Conservation (phyloP, 2,329 filamentous ascomycete genomes). For the Rosellinia necatrix region DNA sequence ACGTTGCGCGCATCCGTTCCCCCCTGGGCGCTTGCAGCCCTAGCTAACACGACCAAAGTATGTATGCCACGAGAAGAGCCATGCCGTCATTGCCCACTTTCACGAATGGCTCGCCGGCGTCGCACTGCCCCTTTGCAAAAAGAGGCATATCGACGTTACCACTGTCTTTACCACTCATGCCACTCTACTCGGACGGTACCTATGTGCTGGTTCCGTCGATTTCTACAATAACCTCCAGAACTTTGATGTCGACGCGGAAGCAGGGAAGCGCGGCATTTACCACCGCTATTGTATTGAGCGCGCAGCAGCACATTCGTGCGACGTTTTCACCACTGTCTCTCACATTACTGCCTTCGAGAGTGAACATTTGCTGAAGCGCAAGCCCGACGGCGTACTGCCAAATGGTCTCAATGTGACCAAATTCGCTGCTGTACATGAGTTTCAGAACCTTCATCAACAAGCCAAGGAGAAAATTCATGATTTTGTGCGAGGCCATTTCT, state of each 20-base stretch:
- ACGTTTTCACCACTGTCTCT: constrained; percentile 98
- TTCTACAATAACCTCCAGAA: constrained; percentile 99
- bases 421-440: constrained; percentile 97
- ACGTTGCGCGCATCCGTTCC: constrained; percentile 38
- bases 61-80: constrained; percentile 88
- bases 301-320: constrained; percentile 85
- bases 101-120: constrained; percentile 98
- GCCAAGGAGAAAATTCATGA: constrained; percentile 98
- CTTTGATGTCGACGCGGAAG: constrained; percentile 96
- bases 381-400: constrained; percentile 93
- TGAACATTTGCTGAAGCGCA: constrained; percentile 95
- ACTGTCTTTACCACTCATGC: constrained; percentile 99
- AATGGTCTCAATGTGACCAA: constrained; percentile 99
- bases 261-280: constrained; percentile 97
- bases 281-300: constrained; percentile 98
- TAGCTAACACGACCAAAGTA: constrained; percentile 61
- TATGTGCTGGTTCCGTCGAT: constrained; percentile 95
- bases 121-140: constrained; percentile 87
- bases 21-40: neutral
- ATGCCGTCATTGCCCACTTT: constrained; percentile 95
- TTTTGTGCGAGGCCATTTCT: constrained; percentile 97
- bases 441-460: constrained; percentile 96
- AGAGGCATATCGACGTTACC: constrained; percentile 91
- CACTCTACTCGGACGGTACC: constrained; percentile 90
- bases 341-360: constrained; percentile 99